Base-by-base conservation (phyloP, 1,139 yeast genomes). In the Chernovozyma sophiae-reginae region DNA sequence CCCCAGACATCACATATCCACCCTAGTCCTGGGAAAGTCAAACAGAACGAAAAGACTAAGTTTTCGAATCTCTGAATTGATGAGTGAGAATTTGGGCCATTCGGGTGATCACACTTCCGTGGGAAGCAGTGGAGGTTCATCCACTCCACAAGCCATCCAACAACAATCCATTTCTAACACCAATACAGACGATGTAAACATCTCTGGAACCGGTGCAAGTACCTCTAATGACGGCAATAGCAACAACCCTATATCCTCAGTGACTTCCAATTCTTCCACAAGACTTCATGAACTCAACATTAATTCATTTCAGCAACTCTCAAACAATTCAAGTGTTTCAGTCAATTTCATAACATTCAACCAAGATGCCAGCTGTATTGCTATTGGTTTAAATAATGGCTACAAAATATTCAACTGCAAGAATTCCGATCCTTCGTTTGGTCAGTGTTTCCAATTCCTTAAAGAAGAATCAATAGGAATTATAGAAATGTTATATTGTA, bases 401-500 rank as follows among this genome's bases (percentile, higher is more conserved):
- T 87, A 86, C 59, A 79, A 78, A 48, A 84, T 92, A 35, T 90
- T 80, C 68, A 86, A 85, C 55, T 87, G 96, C 61, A 86, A 81
- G 41, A 19, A 25, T 7, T n/a, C 25, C 30, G 29, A 6, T 23
- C 96, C 97, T 2, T 47, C 49, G 14, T 86, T 90, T 56, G 95
- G 95, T 12, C 79, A 79, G 49, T 86, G 94, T 52, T 86, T 78
- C 52, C 74, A 74, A 37, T 55, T 53, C 35, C 52, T 56, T 30
- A 56, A 57, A 39, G 73, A 69, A 30, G 84, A 81, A 34, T 79
- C 86, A 2, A 73, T 79, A 15, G 83, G 83, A 3, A 73, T 86
- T 14, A 84, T 89, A 25, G 97, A 90, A 57, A 90, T 92, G 97
- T 72, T 92, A 30, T 92, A 87, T 52, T 77, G 87, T 40, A 87